Conservation (phyloP, 345 rosid species). For the sweet orange (Citrus sinensis) region DVS_A1.0 CM039163.1:50694001-50694500, state of each 20-base stretch:
- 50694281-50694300: background rate
- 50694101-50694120: background rate
- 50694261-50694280: no score
- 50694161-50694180: no score
- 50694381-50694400: conserved; percentile 1
- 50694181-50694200: no score
- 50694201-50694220: no score
- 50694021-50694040: conserved; percentile 3
- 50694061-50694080: background rate
- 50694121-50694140: background rate
- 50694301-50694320: conserved; percentile 15
- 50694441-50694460: no score
- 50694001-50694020: background rate
- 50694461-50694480: no score
- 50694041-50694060: background rate
- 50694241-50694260: no score
- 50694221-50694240: no score
- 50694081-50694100: background rate
- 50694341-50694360: conserved; percentile 1
- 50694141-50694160: no score
- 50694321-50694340: background rate
- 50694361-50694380: background rate
- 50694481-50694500: no score
- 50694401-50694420: background rate
- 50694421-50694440: background rate